Base-by-base conservation (phyloP, 2,329 filamentous ascomycete species). In the Didymella exigua region DNA sequence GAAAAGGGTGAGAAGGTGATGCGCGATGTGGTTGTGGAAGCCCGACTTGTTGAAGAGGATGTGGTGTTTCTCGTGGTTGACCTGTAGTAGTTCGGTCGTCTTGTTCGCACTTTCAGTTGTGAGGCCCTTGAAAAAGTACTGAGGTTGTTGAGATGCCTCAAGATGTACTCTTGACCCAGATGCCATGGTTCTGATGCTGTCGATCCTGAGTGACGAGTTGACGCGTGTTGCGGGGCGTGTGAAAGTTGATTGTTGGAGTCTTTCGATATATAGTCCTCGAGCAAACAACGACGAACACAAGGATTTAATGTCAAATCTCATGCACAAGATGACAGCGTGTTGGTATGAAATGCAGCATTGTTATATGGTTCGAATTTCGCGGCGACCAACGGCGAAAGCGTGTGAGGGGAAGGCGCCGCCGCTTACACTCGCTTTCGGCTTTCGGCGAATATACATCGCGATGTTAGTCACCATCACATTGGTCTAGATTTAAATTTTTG, bases 21-120 rank as follows among this genome's bases (percentile, higher is more conserved):
- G 92, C 3, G 82, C 82, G 56, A 95, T 90, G 67, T 96, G 92
- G 71, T 96, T 81, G 71, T 97, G 93, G 59, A 89, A 96, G 0
- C 89, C 88, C 1, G 74, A 68, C 0, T 82, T 56, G 58, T 95
- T 96, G 80, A 92, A 96, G 76, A 88, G 96, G 54, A 92, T 88
- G 69, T 96, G 89, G 64, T 92, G 82, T 78, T 76, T 86, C 24
- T 83, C 84, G 60, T 95, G 82, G 67, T 96, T 92, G 53, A 86
- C 78, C 70, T 96, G 90, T 16, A 97, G 77, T 4, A 96, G 75
- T 59, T 89, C 79, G 3, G 86, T 88, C 0, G 84, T 81, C 55
- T 79, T 86, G 33, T 78, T 76, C 0, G 91, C 89, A 0, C 86
- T 82, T 29, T 86, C 85, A 2, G 82, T 75, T 2, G 78, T 83